Base-by-base conservation (phyloP, 2,329 filamentous ascomycete species). In the Alternaria novae-zelandiae region DNA sequence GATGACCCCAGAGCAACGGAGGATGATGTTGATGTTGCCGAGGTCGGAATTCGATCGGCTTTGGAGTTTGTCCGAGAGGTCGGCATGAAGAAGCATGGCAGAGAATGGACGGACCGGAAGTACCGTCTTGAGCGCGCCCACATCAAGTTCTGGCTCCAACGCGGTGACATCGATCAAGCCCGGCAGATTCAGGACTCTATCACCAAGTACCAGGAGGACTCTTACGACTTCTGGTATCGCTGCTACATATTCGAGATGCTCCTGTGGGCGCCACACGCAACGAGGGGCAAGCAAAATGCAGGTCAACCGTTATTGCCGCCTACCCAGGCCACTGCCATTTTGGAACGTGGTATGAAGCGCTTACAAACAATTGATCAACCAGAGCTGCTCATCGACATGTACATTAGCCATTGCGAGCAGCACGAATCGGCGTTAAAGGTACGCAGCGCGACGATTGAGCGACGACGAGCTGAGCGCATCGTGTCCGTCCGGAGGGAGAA, bases 211-310 rank as follows among this genome's bases (percentile, higher is more conserved):
- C 88, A 93, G 59, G 89, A 89, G 28, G 88, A 93, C 70, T 94
- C 89, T 70, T 94, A 94, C 75, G 93, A 97, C 72, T 98, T 98
- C 78, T 99, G 96, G 96, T 86, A 94, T 59, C 89, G 90, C 46
- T 97, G 93, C 80, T 97, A 97, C 80, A 85, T 90, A 57, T 98
- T 94, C 91, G 96, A 98, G 81, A 90, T 98, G 85, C 86, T 91
- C 61, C 82, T 86, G n/a, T 90, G 88, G 86, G 83, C 85, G 61
- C 86, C 85, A 65, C 85, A 88, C 62, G 83, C 85, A 3, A 83
- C 86, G 53, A 82, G 82, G 10, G 86, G 86, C 55, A 78, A 78
- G 44, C 79, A 81, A 28, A 84, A 85, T 15, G 82, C 83, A 73
- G 84, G 85, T 53, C 83, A 83, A 8, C 69, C 71, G 21, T 64